Percentiles rank a stretch among this genome's conserved stretches.
These are phyloP conservation scores for Penicillium daleae DNA, from an alignment of 495 filamentous ascomycete genomes.

Conservation along the genomic window DNA sequence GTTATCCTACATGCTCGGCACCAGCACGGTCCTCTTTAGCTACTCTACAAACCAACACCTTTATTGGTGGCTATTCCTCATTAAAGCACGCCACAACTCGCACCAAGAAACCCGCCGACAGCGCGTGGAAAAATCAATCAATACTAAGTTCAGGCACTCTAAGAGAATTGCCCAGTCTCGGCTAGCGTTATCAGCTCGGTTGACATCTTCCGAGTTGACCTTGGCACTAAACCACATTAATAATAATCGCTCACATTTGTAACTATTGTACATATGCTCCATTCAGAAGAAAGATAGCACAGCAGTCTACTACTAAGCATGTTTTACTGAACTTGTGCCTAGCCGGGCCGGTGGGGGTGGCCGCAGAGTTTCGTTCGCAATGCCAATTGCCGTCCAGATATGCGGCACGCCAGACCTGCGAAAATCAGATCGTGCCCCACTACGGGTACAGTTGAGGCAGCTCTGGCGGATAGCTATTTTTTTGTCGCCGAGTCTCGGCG, in stretches of 20 bases:
- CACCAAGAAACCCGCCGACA: background rate
- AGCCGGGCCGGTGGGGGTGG: constrained; percentile 6
- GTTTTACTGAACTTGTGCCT: background rate
- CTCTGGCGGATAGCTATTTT: constrained; percentile 10
- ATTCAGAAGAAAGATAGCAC: too few species aligned
- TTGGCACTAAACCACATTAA: constrained; percentile 7
- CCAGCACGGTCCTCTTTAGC: background rate
- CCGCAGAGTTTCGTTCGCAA: background rate
- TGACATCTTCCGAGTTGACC: constrained; percentile 4
- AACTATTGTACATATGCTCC: too few species aligned
- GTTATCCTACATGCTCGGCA: background rate
- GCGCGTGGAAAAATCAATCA: constrained; percentile 4
- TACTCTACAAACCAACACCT: background rate
- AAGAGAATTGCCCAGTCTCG: background rate
- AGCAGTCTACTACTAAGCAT: background rate
- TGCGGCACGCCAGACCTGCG: constrained; percentile 11
- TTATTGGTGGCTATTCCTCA: constrained; percentile 2
- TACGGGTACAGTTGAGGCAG: background rate
- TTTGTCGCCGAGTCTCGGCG: background rate
- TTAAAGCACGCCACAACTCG: background rate
- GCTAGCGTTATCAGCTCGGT: constrained; percentile 21
- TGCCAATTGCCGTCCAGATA: constrained; percentile 19
- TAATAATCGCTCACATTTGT: background rate
- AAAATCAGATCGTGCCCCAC: constrained; percentile 17
- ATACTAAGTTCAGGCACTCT: background rate